These are phyloP conservation scores for Phalaenopsis equestris DNA, from an alignment of 106 monocot genomes.

Conservation along the genomic window DNA sequence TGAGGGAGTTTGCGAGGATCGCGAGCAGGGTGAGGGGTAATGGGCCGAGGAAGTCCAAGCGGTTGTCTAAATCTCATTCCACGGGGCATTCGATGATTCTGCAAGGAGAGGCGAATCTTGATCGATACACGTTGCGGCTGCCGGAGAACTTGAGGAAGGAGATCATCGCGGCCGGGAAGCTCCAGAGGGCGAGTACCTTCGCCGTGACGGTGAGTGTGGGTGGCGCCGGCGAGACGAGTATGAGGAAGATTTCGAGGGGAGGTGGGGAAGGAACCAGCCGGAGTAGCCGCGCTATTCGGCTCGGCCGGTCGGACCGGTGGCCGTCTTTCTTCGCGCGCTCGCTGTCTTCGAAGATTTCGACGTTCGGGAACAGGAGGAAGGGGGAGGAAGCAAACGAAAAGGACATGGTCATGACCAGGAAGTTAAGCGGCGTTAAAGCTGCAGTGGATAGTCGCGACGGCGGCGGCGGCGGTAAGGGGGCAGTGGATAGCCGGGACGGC, in stretches of 20 bases:
- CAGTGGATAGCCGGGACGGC: background rate
- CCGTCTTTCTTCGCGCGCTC: constrained; percentile 33
- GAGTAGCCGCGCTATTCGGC: constrained; percentile 16
- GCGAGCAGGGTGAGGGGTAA: constrained; percentile 20
- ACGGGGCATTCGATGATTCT: constrained; percentile 53
- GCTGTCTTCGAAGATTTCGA: constrained; percentile 21
- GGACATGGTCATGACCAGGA: constrained; percentile 22
- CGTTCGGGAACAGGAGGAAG: constrained; percentile 16
- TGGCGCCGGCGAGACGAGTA: constrained; percentile 20
- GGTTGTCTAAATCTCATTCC: constrained; percentile 44
- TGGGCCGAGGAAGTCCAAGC: constrained; percentile 20
- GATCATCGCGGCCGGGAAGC: constrained; percentile 26
- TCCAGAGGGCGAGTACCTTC: constrained; percentile 35
- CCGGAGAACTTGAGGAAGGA: constrained; percentile 56
- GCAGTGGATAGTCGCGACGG: background rate
- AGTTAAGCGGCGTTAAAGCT: background rate
- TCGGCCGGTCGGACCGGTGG: constrained; percentile 39
- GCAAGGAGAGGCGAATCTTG: constrained; percentile 16
- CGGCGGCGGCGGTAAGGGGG: background rate
- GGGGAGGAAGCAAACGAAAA: constrained; percentile 3
- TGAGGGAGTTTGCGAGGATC: constrained; percentile 23
- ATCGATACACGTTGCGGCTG: constrained; percentile 71
- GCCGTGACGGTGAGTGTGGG: background rate
- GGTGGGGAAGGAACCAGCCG: constrained; percentile 23
- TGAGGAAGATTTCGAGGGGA: constrained; percentile 16